These are phyloP conservation scores for Leccinum imitatum DNA, from an alignment of 768 basidiomycete species.

Conservation along the genomic window DNA sequence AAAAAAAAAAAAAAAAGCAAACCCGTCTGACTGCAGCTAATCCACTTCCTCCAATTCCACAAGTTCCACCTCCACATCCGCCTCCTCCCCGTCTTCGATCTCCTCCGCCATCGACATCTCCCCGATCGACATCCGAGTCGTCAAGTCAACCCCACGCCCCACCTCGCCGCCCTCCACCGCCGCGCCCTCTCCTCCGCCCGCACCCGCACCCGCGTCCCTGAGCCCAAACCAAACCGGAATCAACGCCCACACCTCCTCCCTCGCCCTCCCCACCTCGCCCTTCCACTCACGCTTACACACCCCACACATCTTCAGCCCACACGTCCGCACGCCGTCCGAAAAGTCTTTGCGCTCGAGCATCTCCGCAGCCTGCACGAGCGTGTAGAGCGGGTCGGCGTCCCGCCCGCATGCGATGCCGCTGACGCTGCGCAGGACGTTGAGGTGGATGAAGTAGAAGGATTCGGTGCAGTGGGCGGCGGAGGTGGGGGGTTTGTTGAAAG, in stretches of 20 bases:
- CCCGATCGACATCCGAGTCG: not conserved
- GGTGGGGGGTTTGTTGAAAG: not conserved
- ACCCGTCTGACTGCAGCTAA: not conserved
- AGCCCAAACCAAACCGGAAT: slow-evolving; percentile 69
- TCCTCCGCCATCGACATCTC: not conserved
- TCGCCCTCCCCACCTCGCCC: slow-evolving; percentile 40
- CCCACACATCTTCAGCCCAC: slow-evolving; percentile 55
- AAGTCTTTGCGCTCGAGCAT: slow-evolving; percentile 75
- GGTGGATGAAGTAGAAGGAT: slow-evolving; percentile 74
- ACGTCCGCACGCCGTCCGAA: slow-evolving; percentile 55
- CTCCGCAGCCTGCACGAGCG: slow-evolving; percentile 64
- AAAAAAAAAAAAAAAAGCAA: slow-evolving; percentile 2
- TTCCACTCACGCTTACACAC: slow-evolving; percentile 51
- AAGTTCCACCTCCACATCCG: slow-evolving; percentile 1
- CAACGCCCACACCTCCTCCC: slow-evolving; percentile 60
- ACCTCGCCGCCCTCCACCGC: not conserved
- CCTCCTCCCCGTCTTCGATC: slow-evolving; percentile 9
- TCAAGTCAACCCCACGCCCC: not conserved
- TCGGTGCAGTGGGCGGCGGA: slow-evolving; percentile 49
- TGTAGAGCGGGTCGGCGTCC: slow-evolving; percentile 72
- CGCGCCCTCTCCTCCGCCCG: not conserved
- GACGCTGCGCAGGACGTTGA: slow-evolving; percentile 68
- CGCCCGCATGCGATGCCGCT: slow-evolving; percentile 71
- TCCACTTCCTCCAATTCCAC: slow-evolving; percentile 13
- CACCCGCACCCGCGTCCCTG: slow-evolving; percentile 10